Base-by-base conservation (phyloP, 768 basidiomycete genomes). In the Boletus rubroflammeus region DNA sequence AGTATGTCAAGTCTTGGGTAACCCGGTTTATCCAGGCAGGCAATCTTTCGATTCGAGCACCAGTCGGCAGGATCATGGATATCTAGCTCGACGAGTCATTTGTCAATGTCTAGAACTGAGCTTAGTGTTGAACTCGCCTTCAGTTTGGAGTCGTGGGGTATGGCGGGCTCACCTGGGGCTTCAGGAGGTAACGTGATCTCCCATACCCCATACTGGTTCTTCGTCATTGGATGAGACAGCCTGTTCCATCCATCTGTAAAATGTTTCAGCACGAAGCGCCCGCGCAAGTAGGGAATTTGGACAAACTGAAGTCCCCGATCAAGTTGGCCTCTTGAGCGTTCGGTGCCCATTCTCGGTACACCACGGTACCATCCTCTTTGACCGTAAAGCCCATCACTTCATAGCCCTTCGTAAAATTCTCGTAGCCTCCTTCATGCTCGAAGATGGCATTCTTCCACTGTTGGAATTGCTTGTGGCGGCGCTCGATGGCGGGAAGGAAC, bases 261-360 rank as follows among this genome's bases (percentile, higher is more conserved):
- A 13, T 14, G 14, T 45, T 36, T 58, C n/a, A 50, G 35, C 34
- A 51, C 29, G 49, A 60, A 45, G 39, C 25, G 31, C 47, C 11
- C 34, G 26, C 31, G 39, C 26, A 39, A 36, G 42, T 39, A 46
- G 28, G 40, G 49, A 21, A 11, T 28, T 10, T 48, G 31, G 44
- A 82, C 93, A 72, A 60, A 98, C 95, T 99, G 78, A 99, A 99
- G 43, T 99, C 96, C 41, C 97, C 97, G 62, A 93, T 93, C 53
- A 99, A 73, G 67, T 75, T 80, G 3, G 95, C 96, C 62, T 88
- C 85, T 42, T 64, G 74, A 17, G 89, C 95, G 61, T 90, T 90
- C 0, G 97, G 95, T 9, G 97, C 96, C 97, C 97, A 99, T 69
- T 99, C 97, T 62, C 90, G 79, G 71, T 98, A 98, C 8, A 80